These are phyloP conservation scores for Trichoderma guizhouense DNA, from an alignment of 2,329 filamentous ascomycete genomes.

Conservation along the genomic window DNA sequence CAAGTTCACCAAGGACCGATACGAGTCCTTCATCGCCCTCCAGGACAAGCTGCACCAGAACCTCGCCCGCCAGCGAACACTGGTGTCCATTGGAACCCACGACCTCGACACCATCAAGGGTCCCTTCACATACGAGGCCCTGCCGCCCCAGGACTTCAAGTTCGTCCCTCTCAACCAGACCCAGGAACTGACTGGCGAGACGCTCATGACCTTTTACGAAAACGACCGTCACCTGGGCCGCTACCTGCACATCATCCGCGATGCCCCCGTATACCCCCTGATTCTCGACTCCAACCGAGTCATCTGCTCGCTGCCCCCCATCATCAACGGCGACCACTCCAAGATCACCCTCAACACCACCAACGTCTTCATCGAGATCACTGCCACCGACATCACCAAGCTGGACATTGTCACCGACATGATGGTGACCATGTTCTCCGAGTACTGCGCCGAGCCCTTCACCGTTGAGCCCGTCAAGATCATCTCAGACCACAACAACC, in stretches of 20 bases:
- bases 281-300: constrained; percentile 85
- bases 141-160: constrained; percentile 85
- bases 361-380: constrained; percentile 96
- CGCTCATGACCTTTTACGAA: constrained; percentile 94
- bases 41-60: constrained; percentile 99
- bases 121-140: constrained; percentile 94
- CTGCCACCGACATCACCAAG: constrained; percentile 93
- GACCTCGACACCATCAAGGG: constrained; percentile 91
- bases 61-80: constrained; percentile 82
- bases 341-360: constrained; percentile 90
- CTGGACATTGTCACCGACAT: constrained; percentile 94
- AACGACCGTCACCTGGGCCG: constrained; percentile 87
- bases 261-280: constrained; percentile 90
- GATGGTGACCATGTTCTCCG: constrained; percentile 94
- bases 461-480: constrained; percentile 93
- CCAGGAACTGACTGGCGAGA: constrained; percentile 78
- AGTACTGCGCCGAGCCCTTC: constrained; percentile 83
- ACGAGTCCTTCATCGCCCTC: constrained; percentile 94
- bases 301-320: constrained; percentile 91
- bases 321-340: constrained; percentile 96
- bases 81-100: constrained; percentile 97
- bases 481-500: constrained; percentile 83
- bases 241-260: constrained; percentile 90
- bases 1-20: constrained; percentile 85
- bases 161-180: constrained; percentile 90